Base-by-base conservation (phyloP, 805 yeast genomes). In the Komagataella mondaviorum region DNA sequence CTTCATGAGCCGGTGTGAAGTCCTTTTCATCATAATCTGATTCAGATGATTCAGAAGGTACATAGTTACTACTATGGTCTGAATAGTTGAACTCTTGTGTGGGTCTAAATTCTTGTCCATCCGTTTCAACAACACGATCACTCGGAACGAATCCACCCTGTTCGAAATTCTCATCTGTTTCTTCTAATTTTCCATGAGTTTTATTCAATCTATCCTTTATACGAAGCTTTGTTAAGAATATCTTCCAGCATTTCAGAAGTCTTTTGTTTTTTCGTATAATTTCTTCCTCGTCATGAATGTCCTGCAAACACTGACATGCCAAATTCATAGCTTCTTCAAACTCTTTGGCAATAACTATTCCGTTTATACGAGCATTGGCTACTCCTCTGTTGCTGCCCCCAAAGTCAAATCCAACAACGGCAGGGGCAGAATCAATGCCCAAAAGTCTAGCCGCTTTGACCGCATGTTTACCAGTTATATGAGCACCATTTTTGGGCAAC, bases 321-420 rank as follows among this genome's bases (percentile, higher is more conserved):
- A 71, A 66, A 23, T 65, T 58, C 44, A 87, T 71, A 0, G 89
- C 90, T 44, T 81, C 88, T 53, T 70, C 68, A 54, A 67, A 79
- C 58, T 81, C 83, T 22, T 60, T 60, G 4, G 85, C 83, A 5
- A 89, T 83, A 1, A 93, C 83, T 23, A 88, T 76, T 2, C 98
- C 98, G 4, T 81, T 80, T 46, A 80, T 75, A 51, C 71, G 70
- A 0, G 95, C 91, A 8, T 79, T 81, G n/a, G 57, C 55, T 2
- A 30, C 45, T n/a, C 68, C 59, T 39, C 60, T 60, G 6, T 55
- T 45, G 7, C 57, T 53, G 43, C 61, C 59, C 3, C 56, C 57
- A 65, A 86, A 93, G 52, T 88, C 93, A 67, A 93, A 91, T 0
- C 90, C 88, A 2, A 83, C 82, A 2, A 89, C 90, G 0, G 97